Conservation (phyloP, 306 rosid species). For the Cicer arietinum region DNA sequence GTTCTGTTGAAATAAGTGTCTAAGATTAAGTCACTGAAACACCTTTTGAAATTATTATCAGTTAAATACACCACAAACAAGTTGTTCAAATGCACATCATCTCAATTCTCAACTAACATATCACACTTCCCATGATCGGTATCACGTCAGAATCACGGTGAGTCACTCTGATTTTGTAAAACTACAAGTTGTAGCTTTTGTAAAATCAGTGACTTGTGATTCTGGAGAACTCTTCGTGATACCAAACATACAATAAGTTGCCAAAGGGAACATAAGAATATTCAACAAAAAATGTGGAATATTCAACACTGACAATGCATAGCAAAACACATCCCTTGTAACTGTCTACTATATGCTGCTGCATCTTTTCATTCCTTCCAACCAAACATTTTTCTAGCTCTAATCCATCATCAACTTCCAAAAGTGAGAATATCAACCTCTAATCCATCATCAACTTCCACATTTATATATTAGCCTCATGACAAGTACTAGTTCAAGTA, state of each 20-base stretch:
- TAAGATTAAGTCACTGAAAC: no score
- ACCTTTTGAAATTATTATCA: not conserved
- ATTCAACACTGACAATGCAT: not conserved
- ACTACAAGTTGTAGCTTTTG: no score
- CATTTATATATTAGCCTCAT: not conserved
- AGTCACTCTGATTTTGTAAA: no score
- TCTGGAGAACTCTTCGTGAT: no score
- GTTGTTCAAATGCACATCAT: not conserved
- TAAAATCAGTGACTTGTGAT: no score
- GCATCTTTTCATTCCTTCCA: not conserved
- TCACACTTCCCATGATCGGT: not conserved
- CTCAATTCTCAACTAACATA: constrained; percentile 20
- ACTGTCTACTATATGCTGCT: not conserved
- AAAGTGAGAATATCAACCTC: constrained; percentile 2
- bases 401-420: not conserved
- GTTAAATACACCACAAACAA: not conserved
- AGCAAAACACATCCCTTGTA: no score
- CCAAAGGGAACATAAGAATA: not conserved
- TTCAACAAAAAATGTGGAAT: not conserved
- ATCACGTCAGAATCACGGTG: no score
- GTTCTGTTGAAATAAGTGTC: no score
- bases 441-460: not conserved
- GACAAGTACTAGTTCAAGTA: not conserved
- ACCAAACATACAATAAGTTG: not conserved
- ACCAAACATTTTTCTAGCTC: constrained; percentile 3